Conservation (phyloP, 2,329 filamentous ascomycete genomes). For the Pseudogymnoascus sp. region DNA sequence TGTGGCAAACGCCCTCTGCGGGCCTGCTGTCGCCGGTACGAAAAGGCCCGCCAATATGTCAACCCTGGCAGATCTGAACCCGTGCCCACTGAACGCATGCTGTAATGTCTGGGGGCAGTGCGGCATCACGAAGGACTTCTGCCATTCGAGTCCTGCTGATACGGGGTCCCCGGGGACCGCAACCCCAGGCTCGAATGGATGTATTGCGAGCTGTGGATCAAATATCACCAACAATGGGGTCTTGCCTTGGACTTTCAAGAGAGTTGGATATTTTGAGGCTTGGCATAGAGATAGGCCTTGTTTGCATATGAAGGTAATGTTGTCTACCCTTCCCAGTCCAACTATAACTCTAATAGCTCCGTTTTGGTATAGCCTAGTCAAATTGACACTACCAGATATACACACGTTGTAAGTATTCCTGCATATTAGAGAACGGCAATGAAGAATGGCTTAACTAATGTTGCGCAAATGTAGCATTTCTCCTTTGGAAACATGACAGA, state of each 20-base stretch:
- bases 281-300: slow-evolving; percentile 28
- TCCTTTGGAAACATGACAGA: slow-evolving; percentile 30
- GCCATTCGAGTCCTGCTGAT: slow-evolving; percentile 19
- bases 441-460: no score
- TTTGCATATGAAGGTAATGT: no score
- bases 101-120: slow-evolving; percentile 36
- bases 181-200: slow-evolving; percentile 26
- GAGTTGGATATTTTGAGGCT: slow-evolving; percentile 30
- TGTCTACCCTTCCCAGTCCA: no score
- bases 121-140: slow-evolving; percentile 31
- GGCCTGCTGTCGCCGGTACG: background rate
- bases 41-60: no score
- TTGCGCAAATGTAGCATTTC: no score
- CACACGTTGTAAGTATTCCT: no score
- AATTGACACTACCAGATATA: no score
- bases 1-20: background rate
- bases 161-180: slow-evolving; percentile 31
- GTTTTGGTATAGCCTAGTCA: no score
- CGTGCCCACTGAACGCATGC: slow-evolving; percentile 14
- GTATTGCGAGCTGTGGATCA: slow-evolving; percentile 38
- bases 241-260: no score
- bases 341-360: no score
- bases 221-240: no score
- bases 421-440: no score
- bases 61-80: background rate